Conservation (phyloP, 2,329 filamentous ascomycete genomes). For the Calonectria crousiana region DNA sequence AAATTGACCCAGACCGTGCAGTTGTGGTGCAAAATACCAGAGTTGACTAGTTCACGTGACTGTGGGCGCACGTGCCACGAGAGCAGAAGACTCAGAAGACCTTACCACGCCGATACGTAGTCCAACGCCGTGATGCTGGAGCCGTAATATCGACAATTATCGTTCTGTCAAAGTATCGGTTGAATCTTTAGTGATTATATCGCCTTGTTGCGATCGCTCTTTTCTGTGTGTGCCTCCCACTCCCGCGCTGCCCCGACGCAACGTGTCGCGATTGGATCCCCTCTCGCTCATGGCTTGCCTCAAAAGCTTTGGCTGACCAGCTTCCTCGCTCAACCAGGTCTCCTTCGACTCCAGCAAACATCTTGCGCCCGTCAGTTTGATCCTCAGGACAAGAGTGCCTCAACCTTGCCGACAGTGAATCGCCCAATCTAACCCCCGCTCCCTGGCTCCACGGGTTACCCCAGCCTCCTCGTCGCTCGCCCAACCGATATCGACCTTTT, state of each 20-base stretch:
- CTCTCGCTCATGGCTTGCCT: constrained; percentile 41
- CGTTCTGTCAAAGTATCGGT: constrained; percentile 55
- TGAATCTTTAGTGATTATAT: constrained; percentile 52
- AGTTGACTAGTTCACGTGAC: constrained; percentile 37
- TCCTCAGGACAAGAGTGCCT: constrained; percentile 13
- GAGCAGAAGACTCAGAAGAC: not conserved
- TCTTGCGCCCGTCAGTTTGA: constrained; percentile 32
- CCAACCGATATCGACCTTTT: constrained; percentile 33
- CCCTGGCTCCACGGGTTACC: constrained; percentile 14
- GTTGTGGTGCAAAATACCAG: not conserved
- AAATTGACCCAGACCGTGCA: not conserved
- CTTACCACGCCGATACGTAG: constrained; percentile 18
- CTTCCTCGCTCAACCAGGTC: constrained; percentile 38
- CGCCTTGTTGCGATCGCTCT: constrained; percentile 48
- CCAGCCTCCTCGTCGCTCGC: constrained; percentile 26
- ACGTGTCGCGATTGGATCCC: constrained; percentile 44
- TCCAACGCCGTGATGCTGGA: constrained; percentile 29
- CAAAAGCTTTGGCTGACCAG: constrained; percentile 45
- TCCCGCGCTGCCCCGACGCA: constrained; percentile 17
- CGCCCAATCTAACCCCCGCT: constrained; percentile 1
- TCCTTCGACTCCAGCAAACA: constrained; percentile 36
- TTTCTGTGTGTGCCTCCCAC: constrained; percentile 47
- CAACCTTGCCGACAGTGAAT: constrained; percentile 33
- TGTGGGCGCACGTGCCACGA: constrained; percentile 36
- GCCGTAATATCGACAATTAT: constrained; percentile 52